Evolutionary conservation across 805 yeast species (phyloP).

Genomic region (Sugiyamaella americana): DNA sequence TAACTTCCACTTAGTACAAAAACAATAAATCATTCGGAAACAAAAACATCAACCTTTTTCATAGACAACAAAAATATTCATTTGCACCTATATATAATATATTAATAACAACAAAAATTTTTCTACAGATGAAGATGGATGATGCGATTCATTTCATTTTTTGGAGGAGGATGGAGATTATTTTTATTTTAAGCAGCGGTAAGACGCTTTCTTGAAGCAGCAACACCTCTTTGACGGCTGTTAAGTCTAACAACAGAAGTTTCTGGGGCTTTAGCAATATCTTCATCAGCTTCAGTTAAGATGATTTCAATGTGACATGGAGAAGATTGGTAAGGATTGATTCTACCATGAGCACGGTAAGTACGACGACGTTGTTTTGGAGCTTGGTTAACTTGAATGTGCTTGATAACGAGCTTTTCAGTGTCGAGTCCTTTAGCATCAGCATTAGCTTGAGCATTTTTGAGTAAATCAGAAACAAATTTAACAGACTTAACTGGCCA

Average conservation of each 20-base stretch:
- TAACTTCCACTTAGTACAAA: neutral
- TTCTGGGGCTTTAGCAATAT: slow-evolving; percentile 86
- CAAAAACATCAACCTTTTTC: neutral
- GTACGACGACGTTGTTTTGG: slow-evolving; percentile 99
- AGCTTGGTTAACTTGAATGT: slow-evolving; percentile 99
- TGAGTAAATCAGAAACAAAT: slow-evolving; percentile 88
- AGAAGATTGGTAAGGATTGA: slow-evolving; percentile 96
- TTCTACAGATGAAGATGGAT: neutral
- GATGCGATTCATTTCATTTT: neutral
- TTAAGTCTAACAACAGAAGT: slow-evolving; percentile 61
- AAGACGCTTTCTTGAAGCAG: slow-evolving; percentile 81
- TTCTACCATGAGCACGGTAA: slow-evolving; percentile 99
- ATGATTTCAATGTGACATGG: slow-evolving; percentile 99
- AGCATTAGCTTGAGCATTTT: slow-evolving; percentile 98
- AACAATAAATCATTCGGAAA: neutral
- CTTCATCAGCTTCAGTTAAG: slow-evolving; percentile 92
- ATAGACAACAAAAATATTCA: neutral
- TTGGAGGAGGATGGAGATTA: neutral
- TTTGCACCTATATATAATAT: neutral
- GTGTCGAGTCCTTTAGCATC: slow-evolving; percentile 98
- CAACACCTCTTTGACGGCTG: slow-evolving; percentile 79
- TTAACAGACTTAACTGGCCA: slow-evolving; percentile 99
- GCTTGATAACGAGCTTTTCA: slow-evolving; percentile 88
- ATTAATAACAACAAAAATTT: neutral
- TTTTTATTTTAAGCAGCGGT: slow-evolving; percentile 42